Evolutionary conservation across 306 rosid species (phyloP).

Genomic region (Prunus salicina): DNA sequence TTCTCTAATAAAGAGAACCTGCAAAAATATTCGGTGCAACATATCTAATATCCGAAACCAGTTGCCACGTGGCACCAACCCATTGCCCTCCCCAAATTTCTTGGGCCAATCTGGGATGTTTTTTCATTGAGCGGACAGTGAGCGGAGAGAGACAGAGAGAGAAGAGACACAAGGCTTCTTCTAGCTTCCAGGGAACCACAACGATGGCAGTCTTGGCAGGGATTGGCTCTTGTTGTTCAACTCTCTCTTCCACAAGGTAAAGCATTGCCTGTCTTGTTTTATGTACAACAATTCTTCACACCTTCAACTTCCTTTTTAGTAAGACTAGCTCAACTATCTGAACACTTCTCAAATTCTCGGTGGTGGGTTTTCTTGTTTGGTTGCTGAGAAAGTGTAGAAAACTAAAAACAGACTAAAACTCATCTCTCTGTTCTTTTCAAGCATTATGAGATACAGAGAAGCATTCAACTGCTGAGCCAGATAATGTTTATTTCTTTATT

Average conservation of each 20-base stretch:
- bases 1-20: neutral
- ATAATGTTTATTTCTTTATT: neutral
- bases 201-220: conserved; percentile 84
- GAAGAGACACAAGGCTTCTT: conserved; percentile 2
- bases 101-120: conserved; percentile 41
- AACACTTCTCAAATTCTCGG: neutral
- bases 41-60: neutral
- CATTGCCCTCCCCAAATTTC: conserved; percentile 61
- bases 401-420: neutral
- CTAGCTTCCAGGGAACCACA: conserved; percentile 6
- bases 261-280: neutral
- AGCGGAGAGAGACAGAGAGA: neutral
- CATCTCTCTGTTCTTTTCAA: neutral
- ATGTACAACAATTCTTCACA: neutral
- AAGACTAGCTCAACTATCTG: neutral
- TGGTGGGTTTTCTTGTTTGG: neutral
- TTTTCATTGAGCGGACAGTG: neutral
- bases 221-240: conserved; percentile 38
- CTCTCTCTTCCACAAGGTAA: conserved; percentile 60
- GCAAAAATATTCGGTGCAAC: neutral
- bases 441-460: neutral
- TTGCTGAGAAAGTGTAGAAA: neutral
- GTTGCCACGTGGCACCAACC: conserved; percentile 51
- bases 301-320: neutral
- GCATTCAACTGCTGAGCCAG: neutral